phyloP scores from a whole-genome alignment of 352 stramenopile species.

The Globisporangium sylvaticum region DNA sequence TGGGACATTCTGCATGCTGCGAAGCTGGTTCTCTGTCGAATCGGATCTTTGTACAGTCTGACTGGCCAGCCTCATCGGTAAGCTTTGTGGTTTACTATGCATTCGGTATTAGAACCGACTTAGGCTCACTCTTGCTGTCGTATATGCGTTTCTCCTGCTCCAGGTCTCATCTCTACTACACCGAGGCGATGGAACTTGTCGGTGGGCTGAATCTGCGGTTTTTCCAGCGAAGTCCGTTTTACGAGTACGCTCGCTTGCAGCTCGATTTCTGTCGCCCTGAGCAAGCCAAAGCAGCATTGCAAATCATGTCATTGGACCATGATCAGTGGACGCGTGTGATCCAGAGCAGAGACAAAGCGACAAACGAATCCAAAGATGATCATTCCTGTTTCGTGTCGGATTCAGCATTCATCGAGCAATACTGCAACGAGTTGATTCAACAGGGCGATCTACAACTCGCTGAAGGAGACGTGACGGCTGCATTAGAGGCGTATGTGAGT shows the following conservation, averaged over 20 bases:
- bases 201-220: constrained; percentile 46
- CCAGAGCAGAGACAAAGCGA: background rate
- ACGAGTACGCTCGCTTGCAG: constrained; percentile 61
- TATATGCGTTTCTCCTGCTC: background rate
- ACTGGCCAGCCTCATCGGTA: constrained; percentile 53
- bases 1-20: constrained; percentile 60
- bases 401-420: constrained; percentile 32
- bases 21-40: constrained; percentile 56
- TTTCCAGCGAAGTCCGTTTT: constrained; percentile 57
- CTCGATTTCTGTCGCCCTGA: constrained; percentile 38
- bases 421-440: constrained; percentile 46
- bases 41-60: constrained; percentile 52
- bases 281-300: constrained; percentile 47
- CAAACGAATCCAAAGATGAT: background rate
- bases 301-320: constrained; percentile 23
- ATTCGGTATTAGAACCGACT: no score
- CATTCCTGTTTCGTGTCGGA: constrained; percentile 21
- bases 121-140: background rate
- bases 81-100: background rate
- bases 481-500: constrained; percentile 14
- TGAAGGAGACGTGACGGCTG: constrained; percentile 22
- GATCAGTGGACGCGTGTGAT: background rate
- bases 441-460: constrained; percentile 26
- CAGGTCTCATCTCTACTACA: constrained; percentile 52
- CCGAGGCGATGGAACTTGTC: constrained; percentile 68